Base-by-base conservation (phyloP, 768 basidiomycete species). In the Termitomyces bulborhizus region DNA sequence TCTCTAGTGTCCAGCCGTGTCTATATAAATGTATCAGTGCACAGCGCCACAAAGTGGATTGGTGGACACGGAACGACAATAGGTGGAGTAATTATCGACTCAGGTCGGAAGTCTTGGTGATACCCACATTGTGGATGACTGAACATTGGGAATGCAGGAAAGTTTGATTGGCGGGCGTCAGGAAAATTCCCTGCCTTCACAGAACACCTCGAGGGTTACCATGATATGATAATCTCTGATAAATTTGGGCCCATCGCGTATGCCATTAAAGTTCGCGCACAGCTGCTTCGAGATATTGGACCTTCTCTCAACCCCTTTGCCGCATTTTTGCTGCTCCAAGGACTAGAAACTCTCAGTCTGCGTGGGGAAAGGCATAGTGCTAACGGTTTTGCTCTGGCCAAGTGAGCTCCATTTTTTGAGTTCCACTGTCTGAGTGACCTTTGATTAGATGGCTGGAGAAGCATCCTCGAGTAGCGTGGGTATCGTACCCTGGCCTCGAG, bases 1-100 rank as follows among this genome's bases (percentile, higher is more conserved):
- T 29, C 2, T 34, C 6, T 3, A 5, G 13, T 31, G 16, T 1
- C 9, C 12, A 1, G n/a, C 11, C 11, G 15, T 3, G 3, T 44
- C 42, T 11, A 12, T 36, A 45, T 31, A 32, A 39, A 9, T 54
- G 3, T 53, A 13, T 13, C 29, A 76, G 84, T 90, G 16, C 84
- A 90, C 66, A 86, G 84, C 48, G 86, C 86, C 0, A 90, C 90
- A 1, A 91, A 93, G 63, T 93, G 90, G 90, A 90, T 91, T 34
- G 84, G 86, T 12, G 85, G 86, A 0, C 88, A 90, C 57, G 89
- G 90, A 31, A 90, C 84, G 0, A 87, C 86, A 24, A 88, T 93
- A 46, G 88, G 77, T 4, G 90, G 90, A 41, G 81, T 90, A 29
- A 72, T 93, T 55, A 68, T 92, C 46, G 88, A 90, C 66, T 77